Conservation (phyloP, 352 stramenopile species). For the Phytophthora quininea region DNA sequence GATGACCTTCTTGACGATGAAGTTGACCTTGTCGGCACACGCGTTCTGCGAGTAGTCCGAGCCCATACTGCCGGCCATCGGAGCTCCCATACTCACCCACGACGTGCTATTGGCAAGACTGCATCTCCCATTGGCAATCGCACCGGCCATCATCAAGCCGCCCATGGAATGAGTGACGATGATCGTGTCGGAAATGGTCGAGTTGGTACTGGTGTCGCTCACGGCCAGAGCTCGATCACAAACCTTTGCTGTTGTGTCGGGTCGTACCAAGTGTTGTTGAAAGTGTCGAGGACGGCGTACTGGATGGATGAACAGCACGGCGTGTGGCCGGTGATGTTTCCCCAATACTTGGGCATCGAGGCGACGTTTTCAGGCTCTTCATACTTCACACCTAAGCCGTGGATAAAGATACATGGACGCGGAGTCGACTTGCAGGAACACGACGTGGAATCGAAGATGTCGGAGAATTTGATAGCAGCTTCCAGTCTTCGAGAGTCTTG, state of each 20-base stretch:
- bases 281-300: constrained; percentile 41
- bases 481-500: too few species aligned
- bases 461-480: too few species aligned
- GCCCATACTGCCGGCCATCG: constrained; percentile 50
- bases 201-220: constrained; percentile 20
- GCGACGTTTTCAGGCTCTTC: constrained; percentile 22
- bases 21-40: constrained; percentile 34
- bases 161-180: too few species aligned
- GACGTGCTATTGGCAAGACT: constrained; percentile 27
- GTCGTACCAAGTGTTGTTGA: constrained; percentile 40
- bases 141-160: too few species aligned
- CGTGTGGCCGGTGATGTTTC: constrained; percentile 37
- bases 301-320: constrained; percentile 14
- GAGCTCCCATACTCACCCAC: constrained; percentile 42
- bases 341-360: constrained; percentile 35
- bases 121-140: constrained; percentile 13
- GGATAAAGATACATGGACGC: constrained; percentile 17
- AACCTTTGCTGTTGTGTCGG: constrained; percentile 35
- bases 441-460: too few species aligned
- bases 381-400: constrained; percentile 26
- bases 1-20: constrained; percentile 21
- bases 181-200: constrained; percentile 13
- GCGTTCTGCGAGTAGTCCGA: constrained; percentile 46
- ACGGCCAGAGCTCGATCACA: constrained; percentile 31
- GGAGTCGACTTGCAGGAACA: too few species aligned